A percentile compares a stretch with the other conserved stretches of the same genome.
phyloP scores from a whole-genome alignment of 2,329 filamentous ascomycete species.

The Polychaeton citri region DNA sequence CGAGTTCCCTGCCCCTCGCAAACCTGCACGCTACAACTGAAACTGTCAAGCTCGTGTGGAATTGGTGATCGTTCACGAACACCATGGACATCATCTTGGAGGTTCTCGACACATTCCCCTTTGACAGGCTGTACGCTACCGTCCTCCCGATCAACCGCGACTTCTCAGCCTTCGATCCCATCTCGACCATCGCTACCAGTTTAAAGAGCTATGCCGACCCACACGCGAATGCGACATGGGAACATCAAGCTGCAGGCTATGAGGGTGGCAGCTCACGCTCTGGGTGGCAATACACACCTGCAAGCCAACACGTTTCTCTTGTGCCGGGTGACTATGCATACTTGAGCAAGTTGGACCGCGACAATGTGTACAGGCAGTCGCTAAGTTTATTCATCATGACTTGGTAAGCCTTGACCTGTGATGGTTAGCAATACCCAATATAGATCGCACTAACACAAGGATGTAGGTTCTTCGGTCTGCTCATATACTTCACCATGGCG shows the following conservation, averaged over 20 bases:
- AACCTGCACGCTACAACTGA: too few relatives aligned
- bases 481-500: constrained; percentile 76
- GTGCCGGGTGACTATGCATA: constrained; percentile 65
- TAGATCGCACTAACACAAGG: constrained; percentile 5
- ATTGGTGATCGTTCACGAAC: too few relatives aligned
- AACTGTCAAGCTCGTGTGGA: too few relatives aligned
- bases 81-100: constrained; percentile 90
- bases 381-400: constrained; percentile 70
- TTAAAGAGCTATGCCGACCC: constrained; percentile 12
- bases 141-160: constrained; percentile 46
- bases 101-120: constrained; percentile 64
- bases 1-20: too few relatives aligned
- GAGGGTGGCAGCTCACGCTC: constrained; percentile 8
- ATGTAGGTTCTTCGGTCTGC: constrained; percentile 65
- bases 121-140: constrained; percentile 65
- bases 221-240: constrained; percentile 38
- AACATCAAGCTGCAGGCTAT: constrained; percentile 1
- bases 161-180: constrained; percentile 40
- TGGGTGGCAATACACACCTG: constrained; percentile 51
- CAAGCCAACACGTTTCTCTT: constrained; percentile 56
- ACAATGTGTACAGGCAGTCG: constrained; percentile 63
- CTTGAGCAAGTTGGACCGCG: constrained; percentile 61
- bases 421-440: background rate
- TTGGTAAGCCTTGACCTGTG: constrained; percentile 45
- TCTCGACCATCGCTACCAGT: constrained; percentile 36